phyloP scores from a whole-genome alignment of 805 yeast species.

The Saturnispora hagleri region DNA sequence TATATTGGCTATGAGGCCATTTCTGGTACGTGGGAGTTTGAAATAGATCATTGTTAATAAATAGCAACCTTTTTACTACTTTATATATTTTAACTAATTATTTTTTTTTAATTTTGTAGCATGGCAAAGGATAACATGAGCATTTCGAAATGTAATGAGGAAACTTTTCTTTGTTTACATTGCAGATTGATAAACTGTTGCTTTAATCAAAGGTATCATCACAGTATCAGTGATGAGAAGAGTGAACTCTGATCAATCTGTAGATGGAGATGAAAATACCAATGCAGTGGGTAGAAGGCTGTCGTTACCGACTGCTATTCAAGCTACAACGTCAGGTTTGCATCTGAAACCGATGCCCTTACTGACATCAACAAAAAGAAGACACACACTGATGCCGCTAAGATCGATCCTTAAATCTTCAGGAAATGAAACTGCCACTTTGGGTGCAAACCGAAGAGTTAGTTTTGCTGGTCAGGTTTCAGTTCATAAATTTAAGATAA shows the following conservation, averaged over 20 bases:
- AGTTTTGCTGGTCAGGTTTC: slow-evolving; percentile 74
- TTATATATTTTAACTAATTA: not conserved
- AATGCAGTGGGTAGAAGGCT: not conserved
- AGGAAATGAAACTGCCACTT: slow-evolving; percentile 27
- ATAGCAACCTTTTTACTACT: not conserved
- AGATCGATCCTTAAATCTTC: slow-evolving; percentile 32
- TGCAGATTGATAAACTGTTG: not conserved
- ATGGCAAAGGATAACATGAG: not conserved
- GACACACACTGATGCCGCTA: slow-evolving; percentile 31
- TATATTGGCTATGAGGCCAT: slow-evolving; percentile 72
- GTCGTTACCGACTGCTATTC: not conserved
- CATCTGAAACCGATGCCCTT: not conserved
- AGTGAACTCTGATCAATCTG: not conserved
- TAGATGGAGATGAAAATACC: not conserved
- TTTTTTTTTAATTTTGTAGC: not conserved
- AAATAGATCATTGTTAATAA: slow-evolving; percentile 32
- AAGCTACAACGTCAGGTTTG: not conserved
- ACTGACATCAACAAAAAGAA: slow-evolving; percentile 14
- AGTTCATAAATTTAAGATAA: slow-evolving; percentile 35
- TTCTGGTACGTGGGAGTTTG: slow-evolving; percentile 64
- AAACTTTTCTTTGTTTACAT: slow-evolving; percentile 1
- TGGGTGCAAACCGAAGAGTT: slow-evolving; percentile 42
- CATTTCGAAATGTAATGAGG: not conserved
- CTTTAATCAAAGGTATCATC: too few relatives aligned
- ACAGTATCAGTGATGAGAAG: not conserved